Evolutionary conservation across 768 basidiomycete species (phyloP), one percentile per base, ranked within the genome.

Genomic region (Rhizopogon vinicolor): DNA sequence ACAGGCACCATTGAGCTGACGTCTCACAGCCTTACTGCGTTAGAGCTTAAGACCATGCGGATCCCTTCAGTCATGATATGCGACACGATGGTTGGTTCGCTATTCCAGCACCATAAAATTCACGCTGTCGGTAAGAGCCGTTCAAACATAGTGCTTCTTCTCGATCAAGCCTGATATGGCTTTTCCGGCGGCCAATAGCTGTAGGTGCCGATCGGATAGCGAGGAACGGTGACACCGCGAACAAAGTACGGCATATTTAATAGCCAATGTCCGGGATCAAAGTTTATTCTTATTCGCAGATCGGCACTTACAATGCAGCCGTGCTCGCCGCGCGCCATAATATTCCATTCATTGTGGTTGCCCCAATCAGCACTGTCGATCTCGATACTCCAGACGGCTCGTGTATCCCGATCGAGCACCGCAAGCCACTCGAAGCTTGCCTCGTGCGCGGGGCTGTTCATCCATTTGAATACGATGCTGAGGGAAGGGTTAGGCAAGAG

Each of bases 231-330:
- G 96, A 98, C 73, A 98, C 96, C 1, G 96, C 96, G 14, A 98
- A 98, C 78, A 98, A 98, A 77, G 84, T 82, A 55, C 28, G 70
- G 63, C 9, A 33, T 41, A 14, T 22, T n/a, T 40, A 48, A 22
- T 31, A 40, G 12, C n/a, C 35, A 14, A 22, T 29, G 1, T 37
- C 16, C 52, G 29, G 19, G 8, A 19, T 44, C 44, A 16, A 39
- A 19, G 52, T 43, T 45, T 50, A 18, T 28, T 35, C 19, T 35
- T 33, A 42, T 52, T 52, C 35, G 16, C 19, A 80, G 78, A 89
- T 98, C 65, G 94, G 94, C 49, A 97, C 96, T 0, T 98, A 96
- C 75, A 96, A 98, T 63, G 93, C 95, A 16, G 93, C 96, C 5
- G 91, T 96, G 19, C 77, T 97, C 29, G 93, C 94, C 3, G 85